Evolutionary conservation across 2,329 filamentous ascomycete genomes (phyloP), one percentile per base, ranked within the genome.

Genomic region (Dichotomopilus funicola): DNA sequence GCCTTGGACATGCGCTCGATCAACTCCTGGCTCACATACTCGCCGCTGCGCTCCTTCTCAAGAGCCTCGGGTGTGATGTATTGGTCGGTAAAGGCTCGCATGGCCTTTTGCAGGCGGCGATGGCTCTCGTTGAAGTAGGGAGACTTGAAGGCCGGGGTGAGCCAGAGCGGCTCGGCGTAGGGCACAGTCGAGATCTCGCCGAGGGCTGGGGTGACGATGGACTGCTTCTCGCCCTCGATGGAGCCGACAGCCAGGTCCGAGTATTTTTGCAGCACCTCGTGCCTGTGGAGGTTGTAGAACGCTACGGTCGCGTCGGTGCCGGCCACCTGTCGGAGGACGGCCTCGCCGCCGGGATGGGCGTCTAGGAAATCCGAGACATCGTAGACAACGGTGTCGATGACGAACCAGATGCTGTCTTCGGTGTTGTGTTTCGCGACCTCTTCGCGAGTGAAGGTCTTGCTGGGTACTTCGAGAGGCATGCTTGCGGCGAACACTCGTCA

Each of bases 241-340:
- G 82, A 88, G 66, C 90, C 90, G 64, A 95, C 80, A 71, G 82
- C 86, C 13, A 95, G 79, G 64, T 81, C 77, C 47, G 78, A 73
- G 76, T 95, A 95, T 70, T 91, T 91, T 58, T 84, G 75, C 9
- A 95, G 79, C n/a, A 95, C 88, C 72, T 95, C 90, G 64, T 95
- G 89, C 33, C 90, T 79, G 74, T 96, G 91, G 52, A 96, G 83
- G 75, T 95, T 95, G 81, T 95, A 95, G 72, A 95, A 95, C 55
- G 86, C 87, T 38, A 79, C 75, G 1, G 90, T 95, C 50, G 89
- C 89, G 67, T 95, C 90, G 62, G 83, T 80, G 59, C 90, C 90
- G 35, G 88, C 90, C 48, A 92, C 82, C 72, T 95, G 89, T 53
- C 81, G 79, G 40, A 95, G 81, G 31, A 95, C 89, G 44, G 87